These are phyloP conservation scores for Globisporangium orthogonon DNA, from an alignment of 352 stramenopile genomes.

Conservation along the genomic window DNA sequence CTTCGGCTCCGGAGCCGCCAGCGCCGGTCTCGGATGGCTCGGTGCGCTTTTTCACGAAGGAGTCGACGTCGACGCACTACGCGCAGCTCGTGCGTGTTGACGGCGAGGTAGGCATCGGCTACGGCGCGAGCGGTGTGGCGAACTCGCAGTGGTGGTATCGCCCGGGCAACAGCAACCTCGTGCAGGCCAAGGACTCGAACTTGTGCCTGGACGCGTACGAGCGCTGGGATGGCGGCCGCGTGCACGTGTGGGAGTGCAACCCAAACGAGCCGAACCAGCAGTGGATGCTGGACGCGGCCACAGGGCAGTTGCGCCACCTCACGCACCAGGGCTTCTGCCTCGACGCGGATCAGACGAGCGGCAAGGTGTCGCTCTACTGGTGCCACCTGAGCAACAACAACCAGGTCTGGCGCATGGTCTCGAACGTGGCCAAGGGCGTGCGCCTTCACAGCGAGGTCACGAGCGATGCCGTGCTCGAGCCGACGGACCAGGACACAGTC, in stretches of 20 bases:
- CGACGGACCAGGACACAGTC: slow-evolving; percentile 24
- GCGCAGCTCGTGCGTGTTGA: slow-evolving; percentile 29
- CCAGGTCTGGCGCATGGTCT: slow-evolving; percentile 37
- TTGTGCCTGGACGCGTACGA: slow-evolving; percentile 63
- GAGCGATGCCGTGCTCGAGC: slow-evolving; percentile 23
- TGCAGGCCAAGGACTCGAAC: slow-evolving; percentile 36
- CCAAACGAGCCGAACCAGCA: slow-evolving; percentile 35
- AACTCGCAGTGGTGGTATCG: slow-evolving; percentile 41
- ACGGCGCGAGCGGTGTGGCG: slow-evolving; percentile 12
- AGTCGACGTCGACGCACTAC: slow-evolving; percentile 24
- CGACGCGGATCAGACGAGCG: slow-evolving; percentile 34
- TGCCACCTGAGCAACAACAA: slow-evolving; percentile 59
- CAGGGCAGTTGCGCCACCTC: slow-evolving; percentile 36
- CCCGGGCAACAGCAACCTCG: slow-evolving; percentile 24
- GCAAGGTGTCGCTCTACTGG: slow-evolving; percentile 33
- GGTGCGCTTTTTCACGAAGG: slow-evolving; percentile 34
- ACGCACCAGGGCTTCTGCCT: slow-evolving; percentile 52
- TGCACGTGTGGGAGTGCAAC: slow-evolving; percentile 36
- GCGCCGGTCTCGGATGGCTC: slow-evolving; percentile 18
- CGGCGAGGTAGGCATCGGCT: slow-evolving; percentile 20
- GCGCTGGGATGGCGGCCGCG: slow-evolving; percentile 33
- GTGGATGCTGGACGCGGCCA: slow-evolving; percentile 29
- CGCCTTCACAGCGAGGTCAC: slow-evolving; percentile 20
- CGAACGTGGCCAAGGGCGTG: slow-evolving; percentile 22
- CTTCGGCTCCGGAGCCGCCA: slow-evolving; percentile 2